Evolutionary conservation across 768 basidiomycete species (phyloP).

Genomic region (Pluteus cervinus): DNA sequence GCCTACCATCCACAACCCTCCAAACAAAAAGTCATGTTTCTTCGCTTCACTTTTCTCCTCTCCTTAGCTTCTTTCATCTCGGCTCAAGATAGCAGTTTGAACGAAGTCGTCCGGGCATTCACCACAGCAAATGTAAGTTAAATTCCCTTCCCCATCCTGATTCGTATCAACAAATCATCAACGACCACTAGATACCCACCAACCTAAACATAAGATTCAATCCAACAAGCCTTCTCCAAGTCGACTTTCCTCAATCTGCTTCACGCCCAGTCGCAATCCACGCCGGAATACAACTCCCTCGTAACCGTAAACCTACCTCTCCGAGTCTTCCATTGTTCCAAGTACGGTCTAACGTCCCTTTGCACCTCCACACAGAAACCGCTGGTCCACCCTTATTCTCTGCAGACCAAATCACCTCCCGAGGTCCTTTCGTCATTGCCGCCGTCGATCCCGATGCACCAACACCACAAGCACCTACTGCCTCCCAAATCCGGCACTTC

Average conservation of each 20-base stretch:
- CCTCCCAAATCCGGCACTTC: constrained; percentile 43
- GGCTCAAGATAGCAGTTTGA: neutral
- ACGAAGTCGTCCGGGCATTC: neutral
- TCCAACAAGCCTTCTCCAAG: neutral
- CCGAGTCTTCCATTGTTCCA: neutral
- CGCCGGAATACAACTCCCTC: neutral
- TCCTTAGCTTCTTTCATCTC: neutral
- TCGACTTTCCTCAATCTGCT: neutral
- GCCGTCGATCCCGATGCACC: constrained; percentile 46
- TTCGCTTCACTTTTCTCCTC: no score
- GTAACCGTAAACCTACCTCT: neutral
- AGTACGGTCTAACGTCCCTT: neutral
- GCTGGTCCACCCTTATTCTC: constrained; percentile 29
- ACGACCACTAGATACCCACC: neutral
- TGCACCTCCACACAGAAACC: constrained; percentile 21
- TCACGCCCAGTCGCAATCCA: neutral
- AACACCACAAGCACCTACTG: constrained; percentile 37
- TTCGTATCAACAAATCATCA: neutral
- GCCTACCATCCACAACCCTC: no score
- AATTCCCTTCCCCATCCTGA: neutral
- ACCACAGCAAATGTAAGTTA: neutral
- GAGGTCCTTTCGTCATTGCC: constrained; percentile 41
- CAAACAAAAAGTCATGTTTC: no score
- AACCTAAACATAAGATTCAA: neutral
- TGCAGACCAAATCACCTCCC: constrained; percentile 15